These are phyloP conservation scores for Epithemia pelagica DNA, from an alignment of 108 stramenopile genomes.

Conservation along the genomic window DNA sequence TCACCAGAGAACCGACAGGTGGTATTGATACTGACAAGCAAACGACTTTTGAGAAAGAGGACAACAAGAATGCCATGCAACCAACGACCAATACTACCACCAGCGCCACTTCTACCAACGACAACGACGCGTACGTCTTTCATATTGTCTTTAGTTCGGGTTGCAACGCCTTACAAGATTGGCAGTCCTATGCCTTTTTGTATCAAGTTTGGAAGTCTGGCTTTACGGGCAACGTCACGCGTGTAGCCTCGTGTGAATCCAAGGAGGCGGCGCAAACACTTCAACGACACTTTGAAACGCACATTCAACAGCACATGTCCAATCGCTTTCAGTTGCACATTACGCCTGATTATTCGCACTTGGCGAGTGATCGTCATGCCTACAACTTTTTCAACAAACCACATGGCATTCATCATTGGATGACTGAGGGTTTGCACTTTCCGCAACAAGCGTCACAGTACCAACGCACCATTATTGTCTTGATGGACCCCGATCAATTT, in stretches of 20 bases:
- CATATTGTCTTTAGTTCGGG: constrained; percentile 16
- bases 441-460: constrained; percentile 29
- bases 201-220: constrained; percentile 57
- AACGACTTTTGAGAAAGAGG: too few species aligned
- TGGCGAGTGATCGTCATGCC: background rate
- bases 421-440: constrained; percentile 56
- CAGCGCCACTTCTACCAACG: background rate
- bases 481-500: constrained; percentile 84
- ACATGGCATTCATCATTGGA: constrained; percentile 75
- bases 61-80: too few species aligned
- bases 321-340: constrained; percentile 64
- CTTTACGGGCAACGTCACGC: constrained; percentile 81
- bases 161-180: constrained; percentile 64
- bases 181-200: constrained; percentile 90
- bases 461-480: constrained; percentile 55
- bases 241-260: constrained; percentile 69
- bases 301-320: constrained; percentile 36
- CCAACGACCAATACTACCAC: too few species aligned
- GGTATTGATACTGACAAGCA: too few species aligned
- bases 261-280: constrained; percentile 15
- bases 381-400: constrained; percentile 92
- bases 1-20: too few species aligned
- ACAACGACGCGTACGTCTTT: background rate
- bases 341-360: constrained; percentile 49
- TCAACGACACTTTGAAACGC: constrained; percentile 19